Evolutionary conservation across 2,329 filamentous ascomycete species (phyloP).

Genomic region (Trichophyton benhamiae): DNA sequence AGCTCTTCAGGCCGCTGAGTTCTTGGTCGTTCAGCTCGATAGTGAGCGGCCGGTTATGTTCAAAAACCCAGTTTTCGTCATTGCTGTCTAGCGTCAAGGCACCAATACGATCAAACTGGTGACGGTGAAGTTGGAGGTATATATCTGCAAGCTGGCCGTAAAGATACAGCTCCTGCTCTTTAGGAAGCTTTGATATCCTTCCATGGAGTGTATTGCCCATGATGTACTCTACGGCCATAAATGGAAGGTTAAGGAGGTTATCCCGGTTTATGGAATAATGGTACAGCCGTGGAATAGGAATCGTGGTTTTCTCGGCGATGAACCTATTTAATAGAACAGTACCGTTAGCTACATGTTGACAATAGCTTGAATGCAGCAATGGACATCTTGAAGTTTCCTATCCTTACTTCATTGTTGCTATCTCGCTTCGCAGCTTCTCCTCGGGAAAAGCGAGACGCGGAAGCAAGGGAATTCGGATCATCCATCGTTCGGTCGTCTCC

Average conservation of each 20-base stretch:
- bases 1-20: constrained; percentile 4
- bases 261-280: constrained; percentile 7
- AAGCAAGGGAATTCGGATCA: constrained; percentile 10
- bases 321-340: constrained; percentile 4
- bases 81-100: constrained; percentile 6
- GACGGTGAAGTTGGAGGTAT: constrained; percentile 6
- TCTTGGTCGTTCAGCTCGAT: constrained; percentile 7
- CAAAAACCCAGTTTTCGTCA: constrained; percentile 7
- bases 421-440: constrained; percentile 8
- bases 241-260: constrained; percentile 9
- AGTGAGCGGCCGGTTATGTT: constrained; percentile 5
- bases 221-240: constrained; percentile 9
- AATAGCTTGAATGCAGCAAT: no score
- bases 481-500: constrained; percentile 6
- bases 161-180: neutral
- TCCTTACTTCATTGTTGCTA: constrained; percentile 9
- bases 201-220: constrained; percentile 4
- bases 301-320: constrained; percentile 14
- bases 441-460: constrained; percentile 8
- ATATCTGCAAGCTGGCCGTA: constrained; percentile 1
- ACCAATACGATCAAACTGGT: constrained; percentile 7
- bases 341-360: neutral
- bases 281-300: constrained; percentile 13
- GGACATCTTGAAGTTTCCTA: neutral
- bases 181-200: neutral